Evolutionary conservation across 1,284 basidiomycete genomes (phyloP), one percentile per base, ranked within the genome.

Genomic region (Melampsora abietis-canadensis): DNA sequence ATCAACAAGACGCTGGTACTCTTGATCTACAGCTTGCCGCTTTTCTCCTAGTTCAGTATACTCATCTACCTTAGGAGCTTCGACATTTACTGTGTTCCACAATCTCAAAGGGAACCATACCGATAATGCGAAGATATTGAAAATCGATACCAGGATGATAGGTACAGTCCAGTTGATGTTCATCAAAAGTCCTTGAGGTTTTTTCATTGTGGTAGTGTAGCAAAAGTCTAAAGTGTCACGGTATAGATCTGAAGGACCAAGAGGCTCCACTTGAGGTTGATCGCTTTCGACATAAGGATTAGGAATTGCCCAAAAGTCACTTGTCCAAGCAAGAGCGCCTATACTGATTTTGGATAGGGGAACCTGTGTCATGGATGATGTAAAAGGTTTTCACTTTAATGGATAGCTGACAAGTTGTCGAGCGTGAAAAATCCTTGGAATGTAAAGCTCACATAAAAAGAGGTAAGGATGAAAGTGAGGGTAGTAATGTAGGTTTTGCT

Each of bases 201-300:
- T 84, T 76, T 86, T 85, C 89, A 90, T 88, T 2, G 89, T 89
- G 0, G 88, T 88, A 2, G 78, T 81, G 83, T 87, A 92, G 81
- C 90, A 92, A 79, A 92, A 91, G 81, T 91, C 88, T 70, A 89
- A 80, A 2, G 89, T 86, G 67, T 87, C 86, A 66, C 87, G 84
- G 80, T 83, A 88, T 80, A 87, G 83, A 77, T 84, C 84, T 0
- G 85, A 40, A n/a, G 87, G 85, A 10, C 88, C 88, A 27, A 88
- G 81, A 4, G 86, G 84, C 4, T 84, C 77, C 0, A 87, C 77
- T 1, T 79, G 76, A 0, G 87, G 86, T 2, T 86, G 81, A 82
- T n/a, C 84, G 2, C 85, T 83, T 78, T 87, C 87, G 59, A 82
- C 82, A 79, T 90, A 90, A 10, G 89, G 89, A 80, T 90, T 90